Evolutionary conservation across 2,329 filamentous ascomycete species (phyloP), one percentile per base, ranked within the genome.

Genomic region (Aspergillus novofumigatus): DNA sequence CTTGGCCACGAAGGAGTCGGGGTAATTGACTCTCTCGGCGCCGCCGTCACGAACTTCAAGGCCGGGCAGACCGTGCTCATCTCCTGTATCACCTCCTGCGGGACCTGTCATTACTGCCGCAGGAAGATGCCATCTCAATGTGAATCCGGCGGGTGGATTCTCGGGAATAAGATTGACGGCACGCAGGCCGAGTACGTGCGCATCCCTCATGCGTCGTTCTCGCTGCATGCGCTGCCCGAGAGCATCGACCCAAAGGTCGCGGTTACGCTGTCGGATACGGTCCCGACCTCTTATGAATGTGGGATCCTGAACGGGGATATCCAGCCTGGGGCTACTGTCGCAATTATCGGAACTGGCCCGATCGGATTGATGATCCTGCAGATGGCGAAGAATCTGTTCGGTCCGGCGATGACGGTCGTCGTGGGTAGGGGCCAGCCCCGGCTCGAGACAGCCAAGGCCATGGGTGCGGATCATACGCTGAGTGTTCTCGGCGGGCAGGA

Each of bases 1-100:
- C 70, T 83, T 0, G 81, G 81, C 51, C 81, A 84, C 58, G 81
- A 84, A 63, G 81, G 80, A 44, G 78, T 83, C 1, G 82, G 81
- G 2, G 64, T 79, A 0, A 69, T 84, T 23, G 75, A 80, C 11
- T 70, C 75, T 10, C 64, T 75, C 0, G 82, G 82, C 3, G 49
- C 69, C 0, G 74, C 75, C 0, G 79, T 84, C 7, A 70, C 66
- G 20, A 72, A 72, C 48, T 78, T 83, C 66, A 75, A 75, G 49
- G 72, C 76, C 53, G 82, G 81, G 17, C 79, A 84, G 56, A 67
- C 66, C n/a, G 83, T 85, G 0, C 69, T 85, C 8, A 78, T 83
- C 60, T 77, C 77, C 5, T 80, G 77, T 62, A 81, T 84, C 52
- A 78, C 76, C 0, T 75, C 75, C 53, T 85, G 83, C 63, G 78